These are phyloP conservation scores for Schizopora paradoxa DNA, from an alignment of 1,284 basidiomycete species.

Conservation along the genomic window DNA sequence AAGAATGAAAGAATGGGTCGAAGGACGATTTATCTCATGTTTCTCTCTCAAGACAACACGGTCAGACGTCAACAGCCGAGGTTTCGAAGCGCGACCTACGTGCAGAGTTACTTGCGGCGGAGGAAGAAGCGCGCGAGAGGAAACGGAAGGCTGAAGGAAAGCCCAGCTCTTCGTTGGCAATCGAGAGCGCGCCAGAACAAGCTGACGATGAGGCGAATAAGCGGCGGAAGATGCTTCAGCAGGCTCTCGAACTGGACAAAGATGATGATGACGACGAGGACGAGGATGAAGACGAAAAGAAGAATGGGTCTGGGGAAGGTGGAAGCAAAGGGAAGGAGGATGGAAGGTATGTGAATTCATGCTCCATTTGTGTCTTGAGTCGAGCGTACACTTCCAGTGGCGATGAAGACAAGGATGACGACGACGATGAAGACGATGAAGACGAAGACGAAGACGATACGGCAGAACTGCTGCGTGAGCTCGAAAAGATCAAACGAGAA, in stretches of 20 bases:
- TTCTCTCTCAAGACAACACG: conserved; percentile 56
- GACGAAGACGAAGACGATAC: conserved; percentile 87
- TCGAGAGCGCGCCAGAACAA: conserved; percentile 31
- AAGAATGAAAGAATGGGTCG: conserved; percentile 7
- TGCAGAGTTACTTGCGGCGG: conserved; percentile 76
- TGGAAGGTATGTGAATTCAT: conserved; percentile 41
- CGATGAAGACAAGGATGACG: conserved; percentile 33
- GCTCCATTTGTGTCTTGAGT: neutral
- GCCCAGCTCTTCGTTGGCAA: conserved; percentile 41
- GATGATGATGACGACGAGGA: conserved; percentile 75
- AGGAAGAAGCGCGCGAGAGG: conserved; percentile 78
- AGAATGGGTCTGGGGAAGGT: conserved; percentile 30
- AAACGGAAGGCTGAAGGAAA: conserved; percentile 84
- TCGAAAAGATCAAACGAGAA: conserved; percentile 94
- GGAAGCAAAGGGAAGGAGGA: conserved; percentile 35
- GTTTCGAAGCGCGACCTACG: conserved; percentile 76
- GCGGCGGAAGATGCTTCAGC: conserved; percentile 75
- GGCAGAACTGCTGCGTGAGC: conserved; percentile 84
- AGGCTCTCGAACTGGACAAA: conserved; percentile 79
- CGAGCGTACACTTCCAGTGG: conserved; percentile 17
- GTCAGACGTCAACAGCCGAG: conserved; percentile 74
- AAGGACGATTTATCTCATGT: conserved; percentile 3
- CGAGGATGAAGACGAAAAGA: conserved; percentile 36
- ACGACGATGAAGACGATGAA: conserved; percentile 47
- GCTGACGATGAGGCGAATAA: conserved; percentile 63